Evolutionary conservation across 2,329 filamentous ascomycete species (phyloP), one percentile per base, ranked within the genome.

Genomic region (Aspergillus bombycis): DNA sequence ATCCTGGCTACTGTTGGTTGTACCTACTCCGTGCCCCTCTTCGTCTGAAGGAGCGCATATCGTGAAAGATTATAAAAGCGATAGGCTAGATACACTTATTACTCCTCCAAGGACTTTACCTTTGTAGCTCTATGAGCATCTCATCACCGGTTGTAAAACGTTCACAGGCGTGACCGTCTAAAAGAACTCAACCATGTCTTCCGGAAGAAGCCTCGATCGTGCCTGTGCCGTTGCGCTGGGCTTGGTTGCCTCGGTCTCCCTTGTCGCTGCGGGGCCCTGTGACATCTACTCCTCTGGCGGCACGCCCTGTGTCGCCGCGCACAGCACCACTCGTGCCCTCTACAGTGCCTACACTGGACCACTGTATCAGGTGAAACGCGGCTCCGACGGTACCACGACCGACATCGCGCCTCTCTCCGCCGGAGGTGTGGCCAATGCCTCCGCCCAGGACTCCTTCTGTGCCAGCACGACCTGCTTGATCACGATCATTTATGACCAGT

Each of bases 401-500:
- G 76, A 80, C 62, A 85, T 88, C 64, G 62, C 75, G 16, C 85
- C 88, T 0, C 71, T 85, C 0, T 81, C 85, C 0, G 83, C 86
- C 0, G 88, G 88, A 2, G 87, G 87, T 48, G 85, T 89, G 11
- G 88, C 88, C 61, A 84, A 90, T 70, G 85, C 87, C 4, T 83
- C 81, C 0, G 72, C 83, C 10, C 88, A 91, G 70, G 87, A 90
- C 74, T 67, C 77, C 0, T 90, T 90, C 75, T 90, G 88, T 68
- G 74, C 80, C 11, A 74, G 78, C 56, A 89, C 87, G 0, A 89
- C 86, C 14, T 90, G 88, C 69, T 77, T 88, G 28, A 89, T 90
- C 71, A 83, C 83, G 0, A 81, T 86, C 68, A 88, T 89, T 59
- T 90, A 90, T 71, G 88, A 90, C 72, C 88, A 90, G 75, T 88